phyloP scores from a whole-genome alignment of 108 stramenopile species.

The Skeletonema grethae region DNA sequence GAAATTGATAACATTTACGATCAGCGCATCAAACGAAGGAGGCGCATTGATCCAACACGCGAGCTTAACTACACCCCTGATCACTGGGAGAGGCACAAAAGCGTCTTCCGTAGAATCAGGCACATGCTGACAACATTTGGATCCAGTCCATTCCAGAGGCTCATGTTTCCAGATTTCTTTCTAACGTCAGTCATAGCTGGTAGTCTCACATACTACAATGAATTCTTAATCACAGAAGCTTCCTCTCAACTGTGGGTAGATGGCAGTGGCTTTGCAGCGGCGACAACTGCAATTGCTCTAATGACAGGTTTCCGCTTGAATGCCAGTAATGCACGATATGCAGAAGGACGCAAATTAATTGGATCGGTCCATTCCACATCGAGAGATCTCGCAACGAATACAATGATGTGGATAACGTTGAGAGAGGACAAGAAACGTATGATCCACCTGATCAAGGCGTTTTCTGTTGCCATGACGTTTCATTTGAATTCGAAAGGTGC shows the following conservation, averaged over 20 bases:
- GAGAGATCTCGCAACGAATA: slow-evolving; percentile 49
- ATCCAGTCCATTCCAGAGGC: slow-evolving; percentile 48
- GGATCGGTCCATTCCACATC: slow-evolving; percentile 38
- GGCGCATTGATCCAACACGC: slow-evolving; percentile 51
- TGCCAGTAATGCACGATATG: slow-evolving; percentile 49
- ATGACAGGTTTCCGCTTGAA: slow-evolving; percentile 65
- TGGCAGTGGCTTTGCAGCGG: slow-evolving; percentile 39
- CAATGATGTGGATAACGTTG: slow-evolving; percentile 51
- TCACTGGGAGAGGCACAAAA: slow-evolving; percentile 56
- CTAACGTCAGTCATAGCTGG: slow-evolving; percentile 39
- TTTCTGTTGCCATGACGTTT: slow-evolving; percentile 48
- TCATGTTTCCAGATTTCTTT: slow-evolving; percentile 59
- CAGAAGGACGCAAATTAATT: slow-evolving; percentile 45
- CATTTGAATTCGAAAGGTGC: slow-evolving; percentile 53
- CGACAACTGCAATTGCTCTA: slow-evolving; percentile 55
- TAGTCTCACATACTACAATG: slow-evolving; percentile 56
- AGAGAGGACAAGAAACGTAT: slow-evolving; percentile 32
- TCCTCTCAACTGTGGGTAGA: slow-evolving; percentile 17
- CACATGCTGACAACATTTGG: slow-evolving; percentile 36
- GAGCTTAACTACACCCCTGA: slow-evolving; percentile 50
- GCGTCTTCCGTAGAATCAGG: slow-evolving; percentile 46
- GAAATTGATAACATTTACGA: slow-evolving; percentile 39
- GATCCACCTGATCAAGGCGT: slow-evolving; percentile 50
- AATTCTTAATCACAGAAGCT: slow-evolving; percentile 17
- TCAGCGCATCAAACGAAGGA: slow-evolving; percentile 33